Percentiles rank a stretch among this genome's conserved stretches.
Conservation (phyloP, 768 basidiomycete genomes). For the Nidularia pulvinata region DNA sequence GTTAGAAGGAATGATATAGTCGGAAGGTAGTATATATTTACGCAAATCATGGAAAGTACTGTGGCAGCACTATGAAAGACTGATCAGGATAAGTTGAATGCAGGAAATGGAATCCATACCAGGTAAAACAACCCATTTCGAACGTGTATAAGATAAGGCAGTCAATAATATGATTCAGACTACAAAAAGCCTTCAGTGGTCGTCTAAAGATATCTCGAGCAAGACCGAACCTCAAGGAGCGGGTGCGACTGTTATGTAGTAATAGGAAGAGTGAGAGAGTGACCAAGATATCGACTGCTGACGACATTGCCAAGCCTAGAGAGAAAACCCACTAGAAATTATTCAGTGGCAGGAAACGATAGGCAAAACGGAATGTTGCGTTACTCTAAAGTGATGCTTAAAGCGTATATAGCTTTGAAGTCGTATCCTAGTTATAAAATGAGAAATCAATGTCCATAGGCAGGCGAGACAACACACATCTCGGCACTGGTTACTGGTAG, state of each 20-base stretch:
- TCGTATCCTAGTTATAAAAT: background rate
- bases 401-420: background rate
- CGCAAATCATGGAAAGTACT: slow-evolving; percentile 46
- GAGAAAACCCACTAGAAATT: slow-evolving; percentile 39
- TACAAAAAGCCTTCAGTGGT: slow-evolving; percentile 4
- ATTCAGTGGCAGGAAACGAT: background rate
- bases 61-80: slow-evolving; percentile 33
- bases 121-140: slow-evolving; percentile 38
- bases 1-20: background rate
- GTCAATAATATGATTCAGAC: slow-evolving; percentile 33
- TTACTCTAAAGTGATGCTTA: slow-evolving; percentile 7
- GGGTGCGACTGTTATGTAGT: slow-evolving; percentile 24
- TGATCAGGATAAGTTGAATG: background rate
- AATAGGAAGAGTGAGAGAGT: slow-evolving; percentile 30
- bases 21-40: slow-evolving; percentile 14
- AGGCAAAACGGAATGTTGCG: background rate
- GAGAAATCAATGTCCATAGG: slow-evolving; percentile 4
- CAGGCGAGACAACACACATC: slow-evolving; percentile 13
- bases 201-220: background rate
- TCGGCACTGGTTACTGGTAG: slow-evolving; percentile 15
- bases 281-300: slow-evolving; percentile 32
- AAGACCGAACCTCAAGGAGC: slow-evolving; percentile 21
- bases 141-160: slow-evolving; percentile 39
- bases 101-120: slow-evolving; percentile 11
- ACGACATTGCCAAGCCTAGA: slow-evolving; percentile 40